A percentile compares a stretch with the other conserved stretches of the same genome.
phyloP scores from a whole-genome alignment of 768 basidiomycete genomes.

The Cystobasidium tubakii region DNA sequence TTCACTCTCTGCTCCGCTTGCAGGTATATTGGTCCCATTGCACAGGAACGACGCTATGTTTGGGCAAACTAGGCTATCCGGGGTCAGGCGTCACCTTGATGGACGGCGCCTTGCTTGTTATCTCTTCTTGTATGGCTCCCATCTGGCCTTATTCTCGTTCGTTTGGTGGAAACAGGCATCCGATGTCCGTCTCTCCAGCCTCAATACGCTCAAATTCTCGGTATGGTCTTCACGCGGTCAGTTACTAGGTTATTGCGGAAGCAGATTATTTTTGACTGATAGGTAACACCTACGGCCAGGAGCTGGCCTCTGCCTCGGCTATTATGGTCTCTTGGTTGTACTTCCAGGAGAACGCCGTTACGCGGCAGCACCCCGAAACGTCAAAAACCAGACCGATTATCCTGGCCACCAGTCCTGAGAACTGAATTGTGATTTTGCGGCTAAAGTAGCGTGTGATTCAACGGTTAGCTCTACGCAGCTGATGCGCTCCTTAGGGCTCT shows the following conservation, averaged over 20 bases:
- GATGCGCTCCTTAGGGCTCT: conserved; percentile 53
- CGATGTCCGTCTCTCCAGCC: conserved; percentile 61
- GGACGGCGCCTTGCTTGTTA: conserved; percentile 47
- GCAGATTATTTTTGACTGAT: not conserved
- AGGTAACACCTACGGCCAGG: conserved; percentile 52
- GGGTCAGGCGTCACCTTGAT: conserved; percentile 40
- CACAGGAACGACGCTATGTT: not conserved
- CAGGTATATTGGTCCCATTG: not conserved
- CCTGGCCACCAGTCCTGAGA: too few relatives aligned
- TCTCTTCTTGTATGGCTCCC: conserved; percentile 65
- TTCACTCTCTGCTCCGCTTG: not conserved
- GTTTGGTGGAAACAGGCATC: conserved; percentile 60
- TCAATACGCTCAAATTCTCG: conserved; percentile 73
- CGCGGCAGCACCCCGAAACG: conserved; percentile 50
- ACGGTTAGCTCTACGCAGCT: not conserved
- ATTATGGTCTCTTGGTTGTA: conserved; percentile 77
- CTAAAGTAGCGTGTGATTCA: conserved; percentile 59
- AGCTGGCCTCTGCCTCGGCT: conserved; percentile 82
- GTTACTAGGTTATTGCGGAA: not conserved
- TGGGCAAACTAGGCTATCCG: not conserved
- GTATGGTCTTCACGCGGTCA: conserved; percentile 71
- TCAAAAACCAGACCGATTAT: too few relatives aligned
- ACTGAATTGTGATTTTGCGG: conserved; percentile 74
- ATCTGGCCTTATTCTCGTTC: conserved; percentile 67
- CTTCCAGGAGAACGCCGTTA: conserved; percentile 57